phyloP scores from a whole-genome alignment of 345 rosid species.

The Carallia pectinifolia region DNA sequence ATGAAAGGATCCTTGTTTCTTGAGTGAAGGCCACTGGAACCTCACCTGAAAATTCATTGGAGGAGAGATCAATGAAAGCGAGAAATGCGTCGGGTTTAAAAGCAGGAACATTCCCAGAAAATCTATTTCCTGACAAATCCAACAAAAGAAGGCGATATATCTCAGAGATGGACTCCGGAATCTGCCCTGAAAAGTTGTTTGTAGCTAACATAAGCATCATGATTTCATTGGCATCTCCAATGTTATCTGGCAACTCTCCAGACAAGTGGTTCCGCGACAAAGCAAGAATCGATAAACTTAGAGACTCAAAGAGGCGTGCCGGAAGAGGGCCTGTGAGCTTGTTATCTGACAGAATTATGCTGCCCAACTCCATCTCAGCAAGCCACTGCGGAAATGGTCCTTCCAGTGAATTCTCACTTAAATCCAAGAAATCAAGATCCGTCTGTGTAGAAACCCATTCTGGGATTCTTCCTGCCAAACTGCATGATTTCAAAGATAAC shows the following conservation, averaged over 20 bases:
- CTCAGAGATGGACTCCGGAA: constrained; percentile 27
- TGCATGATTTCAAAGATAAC: constrained; percentile 41
- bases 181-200: constrained; percentile 33
- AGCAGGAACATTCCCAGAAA: constrained; percentile 29
- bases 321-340: constrained; percentile 43
- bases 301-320: constrained; percentile 34
- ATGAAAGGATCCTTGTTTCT: constrained; percentile 23
- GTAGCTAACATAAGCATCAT: constrained; percentile 30
- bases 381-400: constrained; percentile 42
- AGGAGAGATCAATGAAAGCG: constrained; percentile 33
- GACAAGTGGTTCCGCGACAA: constrained; percentile 44
- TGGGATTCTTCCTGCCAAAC: constrained; percentile 37
- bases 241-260: constrained; percentile 38
- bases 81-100: constrained; percentile 20
- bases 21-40: constrained; percentile 24
- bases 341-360: constrained; percentile 39
- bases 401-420: constrained; percentile 41
- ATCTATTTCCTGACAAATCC: constrained; percentile 33
- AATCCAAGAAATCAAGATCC: constrained; percentile 30
- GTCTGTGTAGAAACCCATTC: constrained; percentile 43
- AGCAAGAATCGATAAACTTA: constrained; percentile 17
- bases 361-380: constrained; percentile 28
- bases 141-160: constrained; percentile 31
- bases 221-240: constrained; percentile 25
- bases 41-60: constrained; percentile 34